Base-by-base conservation (phyloP, 176 grass and related monocot genomes). In the Cocos nucifera region DNA sequence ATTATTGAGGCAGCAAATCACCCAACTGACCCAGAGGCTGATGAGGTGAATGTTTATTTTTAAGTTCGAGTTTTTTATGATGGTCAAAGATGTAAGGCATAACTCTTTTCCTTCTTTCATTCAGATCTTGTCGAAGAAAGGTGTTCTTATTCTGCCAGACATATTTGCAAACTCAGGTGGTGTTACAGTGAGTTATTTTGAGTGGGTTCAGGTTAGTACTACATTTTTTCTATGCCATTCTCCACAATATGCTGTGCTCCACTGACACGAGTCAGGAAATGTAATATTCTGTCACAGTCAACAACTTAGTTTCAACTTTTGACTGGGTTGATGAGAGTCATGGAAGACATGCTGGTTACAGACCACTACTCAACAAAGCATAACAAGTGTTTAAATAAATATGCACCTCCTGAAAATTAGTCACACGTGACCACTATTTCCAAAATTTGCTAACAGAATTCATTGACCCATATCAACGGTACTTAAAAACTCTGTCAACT, bases 1-100 rank as follows among this genome's bases (percentile, higher is more conserved):
- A 89, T 98, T 54, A 80, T 98, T 17, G 93, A 98, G 75, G 93
- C 93, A n/a, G 93, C 93, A 54, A 98, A 98, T 69, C 93, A 98
- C 67, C 93, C 93, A 17, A 73, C 93, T 22, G 93, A 98, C 23
- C 93, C 93, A 0, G 93, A 92, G 51, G 93, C 93, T 64, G 93
- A 98, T 27, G 87, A 98, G 84, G 93, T 50, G 78, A 81, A 73
- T 59, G 23, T 60, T 66, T 5, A 49, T 19, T 30, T n/a, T 39
- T 32, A 12, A 39, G n/a, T 20, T 35, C 17, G 35, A 62, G 12
- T 19, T 17, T 23, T 2, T 44, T 44, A 14, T 44, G 35, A 14
- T 44, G 6, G 2, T 44, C 35, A 12, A 44, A 3, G 35, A 44
- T 3, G 21, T 56, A 19, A 1, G 14, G 26, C 25, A 22, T 44